phyloP scores from a whole-genome alignment of 805 yeast genomes.

The Yamadazyma laniorum region DNA sequence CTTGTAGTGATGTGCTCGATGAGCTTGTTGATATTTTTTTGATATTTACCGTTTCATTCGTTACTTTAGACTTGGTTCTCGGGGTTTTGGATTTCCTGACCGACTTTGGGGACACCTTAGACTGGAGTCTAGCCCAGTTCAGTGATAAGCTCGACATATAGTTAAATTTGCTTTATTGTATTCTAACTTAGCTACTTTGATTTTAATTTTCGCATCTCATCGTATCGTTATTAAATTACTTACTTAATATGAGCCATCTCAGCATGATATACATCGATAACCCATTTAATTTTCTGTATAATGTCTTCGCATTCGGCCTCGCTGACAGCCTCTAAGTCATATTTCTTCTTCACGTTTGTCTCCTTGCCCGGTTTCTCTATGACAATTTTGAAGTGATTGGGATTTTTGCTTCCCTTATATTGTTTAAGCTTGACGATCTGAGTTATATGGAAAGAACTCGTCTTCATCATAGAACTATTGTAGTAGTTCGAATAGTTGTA shows the following conservation, averaged over 20 bases:
- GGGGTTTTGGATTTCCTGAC: neutral
- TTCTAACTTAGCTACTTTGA: too few relatives aligned
- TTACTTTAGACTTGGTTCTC: neutral
- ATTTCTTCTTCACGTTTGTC: conserved; percentile 58
- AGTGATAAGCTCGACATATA: conserved; percentile 19
- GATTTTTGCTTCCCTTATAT: conserved; percentile 59
- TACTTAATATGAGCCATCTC: conserved; percentile 12
- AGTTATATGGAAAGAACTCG: conserved; percentile 81
- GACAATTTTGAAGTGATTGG: conserved; percentile 77
- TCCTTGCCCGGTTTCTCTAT: conserved; percentile 41
- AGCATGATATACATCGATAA: conserved; percentile 50
- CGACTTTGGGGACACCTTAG: conserved; percentile 11
- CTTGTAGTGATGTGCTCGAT: neutral
- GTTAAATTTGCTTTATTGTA: too few relatives aligned
- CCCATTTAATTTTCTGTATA: conserved; percentile 61
- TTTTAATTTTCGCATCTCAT: neutral
- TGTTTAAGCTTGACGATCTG: conserved; percentile 76
- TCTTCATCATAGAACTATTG: conserved; percentile 74
- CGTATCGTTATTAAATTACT: neutral
- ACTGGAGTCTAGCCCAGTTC: conserved; percentile 25
- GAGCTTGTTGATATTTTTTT: neutral
- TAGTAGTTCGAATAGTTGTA: conserved; percentile 40
- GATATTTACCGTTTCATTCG: neutral
- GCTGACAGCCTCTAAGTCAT: conserved; percentile 77
- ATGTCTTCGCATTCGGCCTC: conserved; percentile 67